Conservation (phyloP, 2,329 filamentous ascomycete genomes). For the Ascochyta pisi region DNA sequence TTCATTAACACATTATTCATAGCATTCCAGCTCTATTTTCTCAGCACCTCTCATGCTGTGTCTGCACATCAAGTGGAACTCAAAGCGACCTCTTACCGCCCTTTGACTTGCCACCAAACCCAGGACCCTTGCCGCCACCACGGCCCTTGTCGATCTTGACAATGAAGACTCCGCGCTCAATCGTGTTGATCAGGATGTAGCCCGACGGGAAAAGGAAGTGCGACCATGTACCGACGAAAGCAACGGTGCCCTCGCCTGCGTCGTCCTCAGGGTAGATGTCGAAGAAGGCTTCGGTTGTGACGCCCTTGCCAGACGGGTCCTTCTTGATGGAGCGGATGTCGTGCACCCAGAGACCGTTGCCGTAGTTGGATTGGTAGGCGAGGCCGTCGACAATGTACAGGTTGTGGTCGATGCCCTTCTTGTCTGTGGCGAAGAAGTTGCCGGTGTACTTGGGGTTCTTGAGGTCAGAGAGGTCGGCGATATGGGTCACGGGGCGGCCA, state of each 20-base stretch:
- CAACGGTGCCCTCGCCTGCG: constrained; percentile 41
- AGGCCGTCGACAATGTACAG: constrained; percentile 53
- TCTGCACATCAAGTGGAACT: background rate
- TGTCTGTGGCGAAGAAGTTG: constrained; percentile 48
- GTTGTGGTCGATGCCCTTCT: constrained; percentile 54
- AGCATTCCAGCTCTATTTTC: constrained; percentile 2
- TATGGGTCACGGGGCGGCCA: constrained; percentile 44
- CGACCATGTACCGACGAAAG: constrained; percentile 54
- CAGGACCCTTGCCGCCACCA: constrained; percentile 28
- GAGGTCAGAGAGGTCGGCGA: constrained; percentile 44
- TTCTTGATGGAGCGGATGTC: constrained; percentile 49
- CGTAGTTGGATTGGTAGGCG: constrained; percentile 53
- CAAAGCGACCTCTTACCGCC: constrained; percentile 6
- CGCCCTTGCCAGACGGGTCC: constrained; percentile 47
- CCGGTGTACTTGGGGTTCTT: constrained; percentile 50
- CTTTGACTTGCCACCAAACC: constrained; percentile 30
- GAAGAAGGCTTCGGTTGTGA: constrained; percentile 52
- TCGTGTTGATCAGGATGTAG: constrained; percentile 48
- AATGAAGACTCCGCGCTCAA: constrained; percentile 48
- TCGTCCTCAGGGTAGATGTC: constrained; percentile 54
- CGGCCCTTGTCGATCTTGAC: constrained; percentile 40
- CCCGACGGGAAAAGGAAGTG: constrained; percentile 48
- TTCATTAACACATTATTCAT: constrained; percentile 3
- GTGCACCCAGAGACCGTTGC: constrained; percentile 49
- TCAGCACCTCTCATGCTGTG: background rate